Conservation (phyloP, 176 grass and related monocot species). For the Juncus effusus region DNA sequence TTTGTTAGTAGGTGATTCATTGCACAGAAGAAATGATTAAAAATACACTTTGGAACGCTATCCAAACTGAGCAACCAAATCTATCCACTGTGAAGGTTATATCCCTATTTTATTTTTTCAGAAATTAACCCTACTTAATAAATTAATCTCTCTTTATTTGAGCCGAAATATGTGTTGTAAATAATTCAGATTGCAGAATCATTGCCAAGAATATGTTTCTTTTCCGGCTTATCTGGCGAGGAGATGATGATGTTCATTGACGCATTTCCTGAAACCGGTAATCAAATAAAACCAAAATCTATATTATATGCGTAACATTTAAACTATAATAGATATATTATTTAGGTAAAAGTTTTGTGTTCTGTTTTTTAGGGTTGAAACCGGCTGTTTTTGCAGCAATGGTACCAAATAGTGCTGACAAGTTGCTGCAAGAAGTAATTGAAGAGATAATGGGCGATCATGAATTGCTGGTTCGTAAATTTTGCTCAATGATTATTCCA, state of each 20-base stretch:
- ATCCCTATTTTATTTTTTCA: constrained; percentile 12
- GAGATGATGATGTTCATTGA: constrained; percentile 99
- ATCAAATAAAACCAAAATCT: background rate
- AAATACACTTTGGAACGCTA: constrained; percentile 73
- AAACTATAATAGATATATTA: background rate
- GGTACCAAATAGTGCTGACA: constrained; percentile 86
- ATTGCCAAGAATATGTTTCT: constrained; percentile 64
- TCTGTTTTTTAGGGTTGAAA: constrained; percentile 50
- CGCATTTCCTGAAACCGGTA: constrained; percentile 81
- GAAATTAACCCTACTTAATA: background rate
- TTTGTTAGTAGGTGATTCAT: constrained; percentile 56
- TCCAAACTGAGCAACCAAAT: constrained; percentile 71
- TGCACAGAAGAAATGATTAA: constrained; percentile 92
- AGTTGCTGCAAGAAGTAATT: constrained; percentile 70
- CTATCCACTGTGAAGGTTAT: constrained; percentile 60
- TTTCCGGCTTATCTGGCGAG: constrained; percentile 87
- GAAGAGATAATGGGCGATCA: constrained; percentile 95
- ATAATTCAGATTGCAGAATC: constrained; percentile 55
- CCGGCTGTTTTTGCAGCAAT: constrained; percentile 85
- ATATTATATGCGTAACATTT: background rate
- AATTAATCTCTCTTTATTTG: background rate
- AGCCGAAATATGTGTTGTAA: background rate
- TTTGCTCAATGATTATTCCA: background rate
- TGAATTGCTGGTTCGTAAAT: constrained; percentile 74
- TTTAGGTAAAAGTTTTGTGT: constrained; percentile 11